A percentile compares a stretch with the other conserved stretches of the same genome.
Conservation (phyloP, 345 rosid species). For the Brassica nigra region DNA sequence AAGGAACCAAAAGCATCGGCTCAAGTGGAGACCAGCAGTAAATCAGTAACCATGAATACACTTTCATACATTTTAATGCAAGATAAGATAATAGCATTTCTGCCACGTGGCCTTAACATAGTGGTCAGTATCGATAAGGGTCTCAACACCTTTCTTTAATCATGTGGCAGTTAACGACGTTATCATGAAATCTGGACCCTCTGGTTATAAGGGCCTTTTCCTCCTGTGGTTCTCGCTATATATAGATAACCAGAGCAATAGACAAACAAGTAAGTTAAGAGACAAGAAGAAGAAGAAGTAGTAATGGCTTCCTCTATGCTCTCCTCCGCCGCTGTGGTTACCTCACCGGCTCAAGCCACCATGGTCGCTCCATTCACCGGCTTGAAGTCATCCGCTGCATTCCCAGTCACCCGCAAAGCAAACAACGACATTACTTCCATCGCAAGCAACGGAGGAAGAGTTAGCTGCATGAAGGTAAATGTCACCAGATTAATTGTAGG, state of each 20-base stretch:
- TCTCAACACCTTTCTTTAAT: constrained; percentile 37
- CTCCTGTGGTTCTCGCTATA: neutral
- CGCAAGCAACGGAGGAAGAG: neutral
- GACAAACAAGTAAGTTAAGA: constrained; percentile 4
- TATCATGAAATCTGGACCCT: constrained; percentile 36
- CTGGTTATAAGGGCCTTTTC: constrained; percentile 2
- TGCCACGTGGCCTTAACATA: constrained; percentile 27
- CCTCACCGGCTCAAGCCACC: neutral
- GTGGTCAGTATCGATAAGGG: constrained; percentile 34
- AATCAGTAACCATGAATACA: constrained; percentile 22
- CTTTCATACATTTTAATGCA: constrained; percentile 18
- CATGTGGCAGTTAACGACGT: constrained; percentile 40
- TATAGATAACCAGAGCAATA: neutral
- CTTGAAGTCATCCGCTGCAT: neutral
- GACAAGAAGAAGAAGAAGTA: constrained; percentile 4
- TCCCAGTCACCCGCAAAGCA: neutral
- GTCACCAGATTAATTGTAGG: neutral
- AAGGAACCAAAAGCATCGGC: constrained; percentile 27
- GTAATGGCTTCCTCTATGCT: constrained; percentile 44
- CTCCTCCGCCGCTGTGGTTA: neutral
- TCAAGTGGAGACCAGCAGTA: constrained; percentile 30
- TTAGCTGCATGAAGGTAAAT: constrained; percentile 1
- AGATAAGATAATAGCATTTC: constrained; percentile 18
- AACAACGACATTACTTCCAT: neutral
- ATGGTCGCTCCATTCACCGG: neutral